These are phyloP conservation scores for Akanthomyces muscarius DNA, from an alignment of 2,329 filamentous ascomycete genomes.

Conservation along the genomic window DNA sequence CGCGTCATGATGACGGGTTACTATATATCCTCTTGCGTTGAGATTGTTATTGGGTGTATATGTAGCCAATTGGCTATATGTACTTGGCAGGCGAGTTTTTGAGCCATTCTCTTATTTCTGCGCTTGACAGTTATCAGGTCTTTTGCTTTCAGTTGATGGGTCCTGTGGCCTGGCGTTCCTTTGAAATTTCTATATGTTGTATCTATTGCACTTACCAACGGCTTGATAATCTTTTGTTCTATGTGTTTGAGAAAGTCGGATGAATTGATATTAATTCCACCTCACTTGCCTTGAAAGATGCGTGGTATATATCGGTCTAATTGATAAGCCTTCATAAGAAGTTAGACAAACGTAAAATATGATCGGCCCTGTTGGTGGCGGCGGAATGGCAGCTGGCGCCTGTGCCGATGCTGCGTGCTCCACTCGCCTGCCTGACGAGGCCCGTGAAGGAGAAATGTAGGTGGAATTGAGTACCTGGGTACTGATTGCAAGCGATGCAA, in stretches of 20 bases:
- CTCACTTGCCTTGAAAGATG: background rate
- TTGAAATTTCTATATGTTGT: conserved; percentile 16
- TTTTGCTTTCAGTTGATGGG: conserved; percentile 7
- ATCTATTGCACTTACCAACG: conserved; percentile 12
- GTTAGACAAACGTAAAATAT: too few relatives aligned
- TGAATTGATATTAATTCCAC: conserved; percentile 4
- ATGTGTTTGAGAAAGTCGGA: conserved; percentile 7
- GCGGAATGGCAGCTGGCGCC: too few relatives aligned
- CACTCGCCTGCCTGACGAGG: too few relatives aligned
- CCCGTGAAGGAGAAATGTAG: too few relatives aligned
- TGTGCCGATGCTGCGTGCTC: too few relatives aligned
- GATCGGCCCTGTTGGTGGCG: too few relatives aligned
- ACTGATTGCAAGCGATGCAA: too few relatives aligned
- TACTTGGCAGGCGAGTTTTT: conserved; percentile 13
- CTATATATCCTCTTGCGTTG: conserved; percentile 18
- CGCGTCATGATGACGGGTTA: conserved; percentile 8
- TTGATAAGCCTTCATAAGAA: too few relatives aligned
- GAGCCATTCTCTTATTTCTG: conserved; percentile 2
- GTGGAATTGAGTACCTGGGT: too few relatives aligned
- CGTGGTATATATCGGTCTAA: too few relatives aligned
- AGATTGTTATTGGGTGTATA: conserved; percentile 8
- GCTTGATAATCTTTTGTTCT: conserved; percentile 3
- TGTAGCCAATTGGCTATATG: conserved; percentile 5
- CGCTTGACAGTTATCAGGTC: background rate
- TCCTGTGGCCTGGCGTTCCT: conserved; percentile 17